Evolutionary conservation across 352 stramenopile species (phyloP).

Genomic region (Peronospora destructor): DNA sequence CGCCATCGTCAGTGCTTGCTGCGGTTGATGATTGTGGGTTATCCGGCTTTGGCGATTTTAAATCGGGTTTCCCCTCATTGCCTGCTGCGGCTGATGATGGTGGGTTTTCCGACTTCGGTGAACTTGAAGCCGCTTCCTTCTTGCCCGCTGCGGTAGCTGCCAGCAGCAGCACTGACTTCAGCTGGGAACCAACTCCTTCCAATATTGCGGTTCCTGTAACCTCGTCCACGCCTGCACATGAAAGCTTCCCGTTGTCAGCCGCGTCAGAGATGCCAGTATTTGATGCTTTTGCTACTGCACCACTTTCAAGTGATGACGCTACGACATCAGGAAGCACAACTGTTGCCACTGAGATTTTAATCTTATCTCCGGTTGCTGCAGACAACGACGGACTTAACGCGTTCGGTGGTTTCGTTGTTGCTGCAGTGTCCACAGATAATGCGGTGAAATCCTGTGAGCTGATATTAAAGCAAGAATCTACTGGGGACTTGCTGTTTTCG

Average conservation of each 20-base stretch:
- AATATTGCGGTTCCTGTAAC: constrained; percentile 1
- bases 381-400: constrained; percentile 8
- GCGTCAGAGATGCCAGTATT: constrained; percentile 16
- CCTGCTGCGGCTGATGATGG: neutral
- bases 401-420: constrained; percentile 18
- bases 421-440: constrained; percentile 6
- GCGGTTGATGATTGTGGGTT: constrained; percentile 8
- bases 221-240: constrained; percentile 3
- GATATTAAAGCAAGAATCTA: constrained; percentile 4
- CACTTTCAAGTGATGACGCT: constrained; percentile 5
- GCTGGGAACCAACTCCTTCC: constrained; percentile 1
- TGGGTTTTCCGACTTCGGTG: constrained; percentile 21
- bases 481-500: constrained; percentile 16
- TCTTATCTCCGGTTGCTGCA: constrained; percentile 20
- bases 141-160: constrained; percentile 4
- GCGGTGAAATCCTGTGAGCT: constrained; percentile 4
- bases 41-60: constrained; percentile 23
- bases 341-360: constrained; percentile 16
- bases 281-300: constrained; percentile 17
- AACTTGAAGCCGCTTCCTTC: constrained; percentile 16
- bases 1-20: constrained; percentile 8
- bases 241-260: constrained; percentile 12
- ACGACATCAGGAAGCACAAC: neutral
- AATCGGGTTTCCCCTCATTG: constrained; percentile 6
- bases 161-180: constrained; percentile 11